Evolutionary conservation across 1,284 basidiomycete species (phyloP).

Genomic region (Tausonia pullulans): DNA sequence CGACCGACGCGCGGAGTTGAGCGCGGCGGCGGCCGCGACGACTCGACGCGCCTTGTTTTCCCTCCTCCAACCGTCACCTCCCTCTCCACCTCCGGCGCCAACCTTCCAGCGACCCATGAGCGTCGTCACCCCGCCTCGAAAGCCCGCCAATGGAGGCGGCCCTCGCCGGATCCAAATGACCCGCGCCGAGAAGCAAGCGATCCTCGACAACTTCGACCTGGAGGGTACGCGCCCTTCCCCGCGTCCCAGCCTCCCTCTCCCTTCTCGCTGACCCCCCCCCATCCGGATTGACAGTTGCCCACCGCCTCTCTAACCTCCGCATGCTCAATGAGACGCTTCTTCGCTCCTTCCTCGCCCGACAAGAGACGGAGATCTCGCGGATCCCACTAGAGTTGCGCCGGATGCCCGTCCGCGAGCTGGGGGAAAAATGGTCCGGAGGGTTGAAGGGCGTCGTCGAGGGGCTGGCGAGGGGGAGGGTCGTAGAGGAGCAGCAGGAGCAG

Average conservation of each 20-base stretch:
- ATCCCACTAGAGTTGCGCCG: constrained; percentile 30
- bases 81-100: too few relatives aligned
- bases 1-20: too few relatives aligned
- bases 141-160: too few relatives aligned
- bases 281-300: constrained; percentile 21
- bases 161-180: background rate
- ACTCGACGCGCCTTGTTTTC: too few relatives aligned
- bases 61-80: too few relatives aligned
- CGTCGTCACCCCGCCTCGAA: too few relatives aligned
- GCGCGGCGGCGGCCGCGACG: too few relatives aligned
- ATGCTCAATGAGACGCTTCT: constrained; percentile 26
- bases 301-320: constrained; percentile 25
- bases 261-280: constrained; percentile 5
- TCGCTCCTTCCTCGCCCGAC: constrained; percentile 27
- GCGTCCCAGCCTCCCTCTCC: background rate
- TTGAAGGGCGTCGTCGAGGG: constrained; percentile 13
- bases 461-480: constrained; percentile 27
- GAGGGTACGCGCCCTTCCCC: constrained; percentile 26
- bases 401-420: constrained; percentile 32
- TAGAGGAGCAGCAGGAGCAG: constrained; percentile 22
- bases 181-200: constrained; percentile 24
- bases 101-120: too few relatives aligned
- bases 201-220: constrained; percentile 35
- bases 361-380: constrained; percentile 31
- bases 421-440: constrained; percentile 32